Base-by-base conservation (phyloP, 345 rosid species). In the Physaria fendleri region DNA sequence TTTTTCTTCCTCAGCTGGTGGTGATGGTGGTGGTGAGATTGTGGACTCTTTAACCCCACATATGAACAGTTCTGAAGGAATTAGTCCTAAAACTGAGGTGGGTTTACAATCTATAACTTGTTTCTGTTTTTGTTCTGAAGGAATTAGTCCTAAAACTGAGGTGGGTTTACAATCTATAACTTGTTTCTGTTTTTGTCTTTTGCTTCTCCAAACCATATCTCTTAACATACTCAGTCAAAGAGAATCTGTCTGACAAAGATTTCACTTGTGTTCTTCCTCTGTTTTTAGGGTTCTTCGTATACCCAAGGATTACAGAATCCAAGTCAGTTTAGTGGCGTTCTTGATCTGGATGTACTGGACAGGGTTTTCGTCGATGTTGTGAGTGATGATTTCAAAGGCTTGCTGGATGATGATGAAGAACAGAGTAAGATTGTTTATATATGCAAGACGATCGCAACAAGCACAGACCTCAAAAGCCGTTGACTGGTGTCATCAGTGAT, bases 391-490 rank as follows among this genome's bases (percentile, higher is more conserved):
- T 14, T 13, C 25, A 5, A 17, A 2, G 2, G 3, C 5, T 6
- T 22, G 27, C 9, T 21, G 2, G 22, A 4, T 12, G 14, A 12
- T 33, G 40, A 50, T 14, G 32, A n/a, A n/a, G n/a, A 27, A 6
- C 53, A 44, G 16, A 12, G 27, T 3, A 27, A 28, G 3, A 14
- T 25, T 11, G 1, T 38, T 9, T 15, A 3, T 48, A n/a, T n/a
- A 8, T 12, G 56, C 66, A 47, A 16, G 38, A 49, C 8, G 13
- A 62, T 47, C 28, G 16, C 48, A 62, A 3, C 38, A 61, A n/a
- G 34, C 33, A 44, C 64, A 62, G 12, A 14, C 61, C 74, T 21
- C 5, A 33, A 27, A 39, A n/a, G 63, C 1, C 72, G 4, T 0
- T 27, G 32, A 56, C 60, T 27, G 39, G 58, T 38, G 33, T 27